Evolutionary conservation across 1,139 yeast species (phyloP), one percentile per base, ranked within the genome.

Genomic region (Pichiaceae sp.): DNA sequence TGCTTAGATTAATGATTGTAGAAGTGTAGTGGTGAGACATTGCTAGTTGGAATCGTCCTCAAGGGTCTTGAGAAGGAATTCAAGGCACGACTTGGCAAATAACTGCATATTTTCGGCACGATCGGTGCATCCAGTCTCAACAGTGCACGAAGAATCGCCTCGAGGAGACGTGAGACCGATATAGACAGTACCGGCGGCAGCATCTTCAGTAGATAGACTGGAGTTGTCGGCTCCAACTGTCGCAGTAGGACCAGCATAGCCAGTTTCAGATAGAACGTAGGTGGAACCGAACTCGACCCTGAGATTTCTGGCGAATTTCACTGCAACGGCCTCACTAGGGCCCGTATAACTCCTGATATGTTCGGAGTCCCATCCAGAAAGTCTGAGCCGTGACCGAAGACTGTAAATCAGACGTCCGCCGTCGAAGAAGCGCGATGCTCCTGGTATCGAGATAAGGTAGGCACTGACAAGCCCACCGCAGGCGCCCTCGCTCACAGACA

Each of bases 381-480:
- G 66, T 49, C 78, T 76, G 47, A 85, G 66, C 36, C 94, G 64
- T 29, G 87, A 85, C 47, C 75, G 75, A 45, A 85, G 63, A 39
- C 91, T 78, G 56, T 85, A 85, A 3, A 86, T 80, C 38, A 85
- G 60, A 23, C 89, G 78, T 0, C 95, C 89, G 16, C 95, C 95
- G 44, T 81, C 83, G 51, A 81, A 85, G 59, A 82, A 85, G 41
- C 70, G 64, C 11, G 91, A 80, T 0, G 95, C 95, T 3, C 95
- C 95, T 0, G 94, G 89, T 3, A 82, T 76, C 1, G 91, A 72
- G 7, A 85, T 86, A 29, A 85, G 56, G 50, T 82, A 84, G 1
- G 95, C 84, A 4, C 93, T 79, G 8, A 85, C 63, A 21, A 85
- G 66, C 0, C 95, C 95, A 8, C 95, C 95, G 57, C 95, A 85